Base-by-base conservation (phyloP, 225 moss, liverwort and hornwort genomes). In the Sphagnum tenellum region DNA sequence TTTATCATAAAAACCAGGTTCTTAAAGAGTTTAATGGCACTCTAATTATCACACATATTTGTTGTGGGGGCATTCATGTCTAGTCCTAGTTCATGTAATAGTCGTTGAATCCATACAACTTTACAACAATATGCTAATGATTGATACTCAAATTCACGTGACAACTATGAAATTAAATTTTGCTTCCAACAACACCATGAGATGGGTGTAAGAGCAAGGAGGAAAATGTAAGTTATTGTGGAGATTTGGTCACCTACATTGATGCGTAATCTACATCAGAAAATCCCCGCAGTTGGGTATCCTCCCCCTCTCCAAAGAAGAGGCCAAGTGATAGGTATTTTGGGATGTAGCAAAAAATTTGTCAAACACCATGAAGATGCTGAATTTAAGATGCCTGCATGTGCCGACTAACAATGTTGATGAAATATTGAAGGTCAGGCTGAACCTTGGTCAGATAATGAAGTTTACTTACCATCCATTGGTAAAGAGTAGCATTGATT, bases 401-500 rank as follows among this genome's bases (percentile, higher is more conserved):
- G 29, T 29, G 1, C 1, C 29, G 29, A 29, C 1, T 29, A 1
- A 29, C 29, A 29, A 29, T 29, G 29, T 29, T 29, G 29, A 29
- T 29, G 1, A 1, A 0, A 1, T 29, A 29, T 29, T 29, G 29
- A 29, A 29, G 29, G 47, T 73, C 66, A 9, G 12, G 61, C 0
- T 51, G 0, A 2, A 10, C 45, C 7, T 73, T 66, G 0, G 67
- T 62, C 3, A 73, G 7, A 55, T 73, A 67, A 0, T 61, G 44
- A 3, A 61, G 58, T 52, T 72, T 74, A 0, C 66, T 65, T 0
- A 72, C 51, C 0, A 72, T 44, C 0, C 50, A 48, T 0, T 59
- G 3, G 46, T 72, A 66, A 5, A 49, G 0, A 0, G 2, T 51
- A 3, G 12, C 3, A 1, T 72, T 50, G 11, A 44, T 4, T 2